phyloP scores from a whole-genome alignment of 768 basidiomycete species.

The Dioszegia crocea region DNA sequence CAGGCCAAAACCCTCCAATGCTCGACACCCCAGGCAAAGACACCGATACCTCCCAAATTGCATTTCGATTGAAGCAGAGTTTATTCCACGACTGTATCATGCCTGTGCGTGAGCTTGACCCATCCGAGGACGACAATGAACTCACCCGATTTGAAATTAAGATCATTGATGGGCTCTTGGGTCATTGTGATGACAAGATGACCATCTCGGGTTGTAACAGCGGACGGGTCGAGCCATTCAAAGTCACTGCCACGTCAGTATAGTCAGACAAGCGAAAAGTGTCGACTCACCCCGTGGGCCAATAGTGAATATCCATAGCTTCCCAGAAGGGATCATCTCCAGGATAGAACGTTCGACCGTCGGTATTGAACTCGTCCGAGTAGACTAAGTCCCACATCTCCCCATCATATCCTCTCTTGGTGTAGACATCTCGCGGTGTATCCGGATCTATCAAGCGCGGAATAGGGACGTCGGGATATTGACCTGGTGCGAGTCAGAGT shows the following conservation, averaged over 20 bases:
- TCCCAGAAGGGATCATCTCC: constrained; percentile 74
- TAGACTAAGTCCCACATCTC: constrained; percentile 67
- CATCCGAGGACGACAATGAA: too few species aligned
- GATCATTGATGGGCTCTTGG: constrained; percentile 62
- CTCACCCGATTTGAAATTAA: constrained; percentile 64
- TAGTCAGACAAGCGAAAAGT: background rate
- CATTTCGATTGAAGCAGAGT: constrained; percentile 87
- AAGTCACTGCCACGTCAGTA: constrained; percentile 34
- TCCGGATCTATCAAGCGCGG: constrained; percentile 70
- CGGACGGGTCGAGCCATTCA: constrained; percentile 83
- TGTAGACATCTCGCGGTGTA: constrained; percentile 57
- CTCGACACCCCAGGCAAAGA: constrained; percentile 38
- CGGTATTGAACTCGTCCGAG: constrained; percentile 80
- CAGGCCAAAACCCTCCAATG: constrained; percentile 54
- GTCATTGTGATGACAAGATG: constrained; percentile 69
- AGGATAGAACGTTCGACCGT: constrained; percentile 70
- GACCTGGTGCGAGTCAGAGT: constrained; percentile 68
- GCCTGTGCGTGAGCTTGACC: too few species aligned
- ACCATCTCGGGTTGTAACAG: constrained; percentile 67
- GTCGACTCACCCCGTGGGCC: constrained; percentile 38
- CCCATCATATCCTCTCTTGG: constrained; percentile 56
- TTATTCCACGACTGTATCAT: constrained; percentile 62
- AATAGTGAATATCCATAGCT: constrained; percentile 51
- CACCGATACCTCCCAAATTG: constrained; percentile 62
- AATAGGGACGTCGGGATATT: constrained; percentile 55